Evolutionary conservation across 495 filamentous ascomycete species (phyloP).

Genomic region (Aspergillus panamensis): DNA sequence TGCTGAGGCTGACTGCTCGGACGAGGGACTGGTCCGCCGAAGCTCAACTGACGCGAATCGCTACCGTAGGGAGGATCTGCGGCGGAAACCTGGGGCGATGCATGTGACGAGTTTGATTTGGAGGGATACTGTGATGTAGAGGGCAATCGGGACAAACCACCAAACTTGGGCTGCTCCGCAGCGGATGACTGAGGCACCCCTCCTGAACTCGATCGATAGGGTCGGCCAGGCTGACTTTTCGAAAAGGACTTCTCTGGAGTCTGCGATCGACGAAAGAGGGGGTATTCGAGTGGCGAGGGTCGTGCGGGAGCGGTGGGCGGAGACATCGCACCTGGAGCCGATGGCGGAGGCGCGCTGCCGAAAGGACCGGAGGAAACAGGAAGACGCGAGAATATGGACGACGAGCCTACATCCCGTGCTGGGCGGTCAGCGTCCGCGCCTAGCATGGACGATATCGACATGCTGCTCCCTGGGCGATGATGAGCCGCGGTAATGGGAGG

Average conservation of each 20-base stretch:
- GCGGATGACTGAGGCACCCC: slow-evolving; percentile 32
- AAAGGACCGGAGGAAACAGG: slow-evolving; percentile 47
- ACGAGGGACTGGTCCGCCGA: slow-evolving; percentile 39
- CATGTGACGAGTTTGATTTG: slow-evolving; percentile 39
- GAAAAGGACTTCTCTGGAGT: slow-evolving; percentile 63
- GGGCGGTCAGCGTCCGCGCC: slow-evolving; percentile 61
- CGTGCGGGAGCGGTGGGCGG: slow-evolving; percentile 44
- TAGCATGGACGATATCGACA: slow-evolving; percentile 96
- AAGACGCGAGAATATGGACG: slow-evolving; percentile 53
- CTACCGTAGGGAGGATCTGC: slow-evolving; percentile 32
- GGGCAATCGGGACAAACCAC: slow-evolving; percentile 32
- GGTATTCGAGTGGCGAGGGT: slow-evolving; percentile 54
- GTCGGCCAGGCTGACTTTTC: slow-evolving; percentile 32
- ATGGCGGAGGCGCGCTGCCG: slow-evolving; percentile 29
- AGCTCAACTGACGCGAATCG: slow-evolving; percentile 40
- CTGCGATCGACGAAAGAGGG: slow-evolving; percentile 62
- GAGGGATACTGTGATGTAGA: slow-evolving; percentile 38
- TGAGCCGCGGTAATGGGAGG: slow-evolving; percentile 43
- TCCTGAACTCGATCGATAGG: slow-evolving; percentile 45
- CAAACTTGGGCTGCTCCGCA: slow-evolving; percentile 35
- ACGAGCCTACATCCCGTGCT: slow-evolving; percentile 50
- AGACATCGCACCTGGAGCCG: slow-evolving; percentile 42
- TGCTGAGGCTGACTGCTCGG: slow-evolving; percentile 46
- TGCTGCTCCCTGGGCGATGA: slow-evolving; percentile 67
- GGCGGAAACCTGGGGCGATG: slow-evolving; percentile 39